Evolutionary conservation across 768 basidiomycete species (phyloP), one percentile per base, ranked within the genome.

Genomic region (Crassisporium funariophilum): DNA sequence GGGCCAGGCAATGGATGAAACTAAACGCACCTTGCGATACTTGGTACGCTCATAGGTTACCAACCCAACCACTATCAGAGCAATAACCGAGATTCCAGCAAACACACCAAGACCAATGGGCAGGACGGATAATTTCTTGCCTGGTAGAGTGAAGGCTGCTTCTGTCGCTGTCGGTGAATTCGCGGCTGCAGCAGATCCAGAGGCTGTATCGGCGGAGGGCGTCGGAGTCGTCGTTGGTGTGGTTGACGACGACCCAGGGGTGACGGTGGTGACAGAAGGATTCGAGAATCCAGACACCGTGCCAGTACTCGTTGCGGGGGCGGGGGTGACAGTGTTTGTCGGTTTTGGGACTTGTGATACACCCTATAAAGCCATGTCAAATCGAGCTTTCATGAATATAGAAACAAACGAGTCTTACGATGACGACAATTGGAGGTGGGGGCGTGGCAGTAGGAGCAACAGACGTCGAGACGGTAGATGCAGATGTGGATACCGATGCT

Each of bases 41-140:
- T 86, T 88, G 19, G 89, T 83, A 37, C 93, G 81, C 74, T 95
- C 91, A 60, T 84, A 91, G 5, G 90, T 91, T 53, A 94, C 91
- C 64, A 91, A 71, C 41, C 80, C 85, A 47, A 95, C 88, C 17
- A 89, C 82, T 50, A 87, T 82, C 55, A 95, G 64, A 13, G 86
- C 87, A 56, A 94, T 85, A 6, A 86, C 86, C 22, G 89, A 89
- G 49, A 95, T 85, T 52, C 90, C 91, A 36, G 85, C 88, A 60
- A 88, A 92, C 8, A 94, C 78, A 41, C 86, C 88, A 34, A 93
- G 75, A 53, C 91, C 91, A 53, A 93, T 83, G 0, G 91, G 91
- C 24, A 91, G 73, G 4, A 92, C 90, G 33, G 81, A 77, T 13
- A 92, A 56, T 46, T 76, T 74, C 68, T 81, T 86, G 16, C 91